A percentile compares a stretch with the other conserved stretches of the same genome.
Conservation (phyloP, 805 yeast genomes). For the Dipodascopsis tothii region DNA sequence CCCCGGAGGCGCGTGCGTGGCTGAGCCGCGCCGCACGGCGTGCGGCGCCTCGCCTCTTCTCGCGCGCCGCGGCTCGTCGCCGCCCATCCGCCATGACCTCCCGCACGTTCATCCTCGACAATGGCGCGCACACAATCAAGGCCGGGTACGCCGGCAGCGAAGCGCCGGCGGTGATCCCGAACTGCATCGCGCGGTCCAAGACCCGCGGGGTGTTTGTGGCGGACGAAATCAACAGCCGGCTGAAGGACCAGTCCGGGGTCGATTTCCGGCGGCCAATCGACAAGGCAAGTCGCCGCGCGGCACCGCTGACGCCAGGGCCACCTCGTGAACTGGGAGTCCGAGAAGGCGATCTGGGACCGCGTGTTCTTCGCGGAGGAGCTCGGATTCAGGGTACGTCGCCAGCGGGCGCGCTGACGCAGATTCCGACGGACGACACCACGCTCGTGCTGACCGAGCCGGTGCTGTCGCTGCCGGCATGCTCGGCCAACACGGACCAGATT, state of each 20-base stretch:
- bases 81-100: not conserved
- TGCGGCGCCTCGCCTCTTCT: no score
- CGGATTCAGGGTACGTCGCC: not conserved
- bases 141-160: constrained; percentile 43
- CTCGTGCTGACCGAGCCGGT: constrained; percentile 75
- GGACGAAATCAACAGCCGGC: constrained; percentile 47
- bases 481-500: constrained; percentile 81
- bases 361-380: constrained; percentile 46
- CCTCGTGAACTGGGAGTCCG: constrained; percentile 81
- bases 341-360: constrained; percentile 86
- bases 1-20: no score
- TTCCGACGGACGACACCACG: constrained; percentile 44
- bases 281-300: constrained; percentile 31
- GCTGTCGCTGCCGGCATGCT: constrained; percentile 69
- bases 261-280: constrained; percentile 75
- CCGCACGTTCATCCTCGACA: constrained; percentile 58
- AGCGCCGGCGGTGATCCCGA: constrained; percentile 42
- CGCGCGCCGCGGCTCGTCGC: no score
- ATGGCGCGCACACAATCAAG: constrained; percentile 81
- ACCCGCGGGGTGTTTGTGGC: constrained; percentile 71
- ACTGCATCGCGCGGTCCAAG: constrained; percentile 64
- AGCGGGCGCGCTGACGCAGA: constrained; percentile 3
- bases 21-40: no score
- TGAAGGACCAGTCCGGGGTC: constrained; percentile 69
- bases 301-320: constrained; percentile 45